These are phyloP conservation scores for Scortechinia acanthostroma DNA, from an alignment of 2,329 filamentous ascomycete genomes.

Conservation along the genomic window DNA sequence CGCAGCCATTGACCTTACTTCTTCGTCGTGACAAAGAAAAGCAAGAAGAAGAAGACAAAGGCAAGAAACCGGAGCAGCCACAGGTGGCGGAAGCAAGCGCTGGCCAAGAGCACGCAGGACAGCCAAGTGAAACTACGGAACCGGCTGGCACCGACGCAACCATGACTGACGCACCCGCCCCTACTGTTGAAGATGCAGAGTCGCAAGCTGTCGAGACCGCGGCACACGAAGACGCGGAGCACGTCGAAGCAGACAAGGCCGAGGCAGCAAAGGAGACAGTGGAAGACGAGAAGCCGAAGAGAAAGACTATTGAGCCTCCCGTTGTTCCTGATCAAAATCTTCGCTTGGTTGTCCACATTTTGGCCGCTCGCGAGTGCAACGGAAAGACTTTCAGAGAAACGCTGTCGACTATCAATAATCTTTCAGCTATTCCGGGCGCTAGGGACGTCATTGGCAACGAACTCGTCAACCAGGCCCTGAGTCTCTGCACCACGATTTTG, in stretches of 20 bases:
- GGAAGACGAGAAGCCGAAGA: conserved; percentile 1
- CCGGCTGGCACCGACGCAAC: background rate
- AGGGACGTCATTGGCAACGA: conserved; percentile 90
- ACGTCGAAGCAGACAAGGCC: background rate
- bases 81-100: background rate
- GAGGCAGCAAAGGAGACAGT: background rate
- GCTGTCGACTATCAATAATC: conserved; percentile 94
- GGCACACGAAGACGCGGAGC: background rate
- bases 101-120: background rate
- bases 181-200: background rate
- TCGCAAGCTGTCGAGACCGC: background rate
- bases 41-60: conserved; percentile 40
- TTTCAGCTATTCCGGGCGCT: conserved; percentile 84
- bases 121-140: background rate
- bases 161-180: background rate
- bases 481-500: conserved; percentile 77
- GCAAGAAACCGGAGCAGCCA: background rate
- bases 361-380: conserved; percentile 91
- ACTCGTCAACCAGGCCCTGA: conserved; percentile 78
- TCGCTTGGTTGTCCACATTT: conserved; percentile 88
- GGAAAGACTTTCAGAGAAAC: conserved; percentile 98
- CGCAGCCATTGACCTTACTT: conserved; percentile 73
- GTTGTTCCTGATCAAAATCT: conserved; percentile 83
- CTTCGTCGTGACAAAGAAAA: conserved; percentile 77
- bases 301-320: conserved; percentile 46